phyloP scores from a whole-genome alignment of 345 rosid species.

The Firmiana major region DNA sequence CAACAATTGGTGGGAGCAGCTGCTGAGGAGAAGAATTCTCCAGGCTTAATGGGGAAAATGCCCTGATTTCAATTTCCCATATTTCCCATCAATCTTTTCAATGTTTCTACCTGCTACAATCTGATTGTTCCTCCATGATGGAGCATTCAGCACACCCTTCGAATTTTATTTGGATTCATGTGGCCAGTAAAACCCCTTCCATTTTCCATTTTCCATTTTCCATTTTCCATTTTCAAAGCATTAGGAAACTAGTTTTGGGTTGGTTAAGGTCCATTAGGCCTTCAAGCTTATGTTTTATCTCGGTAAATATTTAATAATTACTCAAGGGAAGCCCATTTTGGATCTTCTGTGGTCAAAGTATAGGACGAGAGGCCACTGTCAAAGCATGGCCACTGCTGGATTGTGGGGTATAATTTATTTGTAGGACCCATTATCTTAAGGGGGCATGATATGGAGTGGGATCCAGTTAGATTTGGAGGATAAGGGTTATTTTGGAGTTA shows the following conservation, averaged over 20 bases:
- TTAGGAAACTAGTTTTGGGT: neutral
- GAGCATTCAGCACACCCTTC: neutral
- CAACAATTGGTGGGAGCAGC: constrained; percentile 8
- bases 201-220: too few relatives aligned
- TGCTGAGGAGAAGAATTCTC: constrained; percentile 5
- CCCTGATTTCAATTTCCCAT: constrained; percentile 19
- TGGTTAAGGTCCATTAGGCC: constrained; percentile 3
- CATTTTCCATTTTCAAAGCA: neutral
- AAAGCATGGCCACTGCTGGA: neutral
- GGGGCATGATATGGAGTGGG: constrained; percentile 13
- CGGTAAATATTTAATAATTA: neutral
- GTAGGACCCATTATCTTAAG: neutral
- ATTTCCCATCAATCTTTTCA: constrained; percentile 30
- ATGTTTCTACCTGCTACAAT: neutral
- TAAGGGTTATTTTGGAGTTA: constrained; percentile 16
- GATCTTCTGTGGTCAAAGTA: neutral
- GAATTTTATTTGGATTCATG: neutral
- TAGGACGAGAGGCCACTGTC: neutral
- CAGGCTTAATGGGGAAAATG: neutral
- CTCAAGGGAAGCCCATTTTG: constrained; percentile 14
- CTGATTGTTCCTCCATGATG: neutral
- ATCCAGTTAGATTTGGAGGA: constrained; percentile 27
- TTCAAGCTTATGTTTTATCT: neutral
- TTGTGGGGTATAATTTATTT: neutral
- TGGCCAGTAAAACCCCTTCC: constrained; percentile 8